These are phyloP conservation scores for Gautieria morchelliformis DNA, from an alignment of 768 basidiomycete genomes.

Conservation along the genomic window DNA sequence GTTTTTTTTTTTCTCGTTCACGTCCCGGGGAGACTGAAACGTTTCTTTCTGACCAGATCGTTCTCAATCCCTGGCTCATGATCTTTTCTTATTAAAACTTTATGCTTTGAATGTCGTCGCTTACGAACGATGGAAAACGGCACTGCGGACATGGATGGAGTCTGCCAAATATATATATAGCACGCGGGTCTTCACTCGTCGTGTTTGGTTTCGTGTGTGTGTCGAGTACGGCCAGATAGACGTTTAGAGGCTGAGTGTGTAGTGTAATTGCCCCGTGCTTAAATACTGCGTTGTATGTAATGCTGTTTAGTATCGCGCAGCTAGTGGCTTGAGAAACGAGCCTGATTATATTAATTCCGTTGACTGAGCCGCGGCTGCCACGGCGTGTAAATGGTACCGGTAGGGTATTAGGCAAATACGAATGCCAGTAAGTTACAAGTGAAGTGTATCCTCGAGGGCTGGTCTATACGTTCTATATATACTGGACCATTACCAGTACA, in stretches of 20 bases:
- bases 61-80: conserved; percentile 85
- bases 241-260: background rate
- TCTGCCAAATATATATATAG: background rate
- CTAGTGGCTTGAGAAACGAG: too few species aligned
- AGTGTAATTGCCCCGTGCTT: too few species aligned
- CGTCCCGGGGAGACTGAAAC: conserved; percentile 21
- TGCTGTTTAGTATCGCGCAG: too few species aligned
- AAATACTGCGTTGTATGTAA: too few species aligned
- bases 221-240: background rate
- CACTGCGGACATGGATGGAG: background rate
- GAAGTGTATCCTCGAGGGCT: too few species aligned
- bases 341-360: too few species aligned
- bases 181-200: background rate
- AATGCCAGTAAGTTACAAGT: too few species aligned
- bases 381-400: too few species aligned
- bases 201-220: background rate
- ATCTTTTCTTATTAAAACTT: conserved; percentile 59
- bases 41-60: conserved; percentile 38
- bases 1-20: conserved; percentile 1
- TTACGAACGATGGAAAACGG: background rate
- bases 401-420: too few species aligned
- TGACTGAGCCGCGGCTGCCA: too few species aligned
- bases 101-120: background rate
- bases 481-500: too few species aligned
- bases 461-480: too few species aligned